Base-by-base conservation (phyloP, 306 rosid species). In the Cercis canadensis region DNA sequence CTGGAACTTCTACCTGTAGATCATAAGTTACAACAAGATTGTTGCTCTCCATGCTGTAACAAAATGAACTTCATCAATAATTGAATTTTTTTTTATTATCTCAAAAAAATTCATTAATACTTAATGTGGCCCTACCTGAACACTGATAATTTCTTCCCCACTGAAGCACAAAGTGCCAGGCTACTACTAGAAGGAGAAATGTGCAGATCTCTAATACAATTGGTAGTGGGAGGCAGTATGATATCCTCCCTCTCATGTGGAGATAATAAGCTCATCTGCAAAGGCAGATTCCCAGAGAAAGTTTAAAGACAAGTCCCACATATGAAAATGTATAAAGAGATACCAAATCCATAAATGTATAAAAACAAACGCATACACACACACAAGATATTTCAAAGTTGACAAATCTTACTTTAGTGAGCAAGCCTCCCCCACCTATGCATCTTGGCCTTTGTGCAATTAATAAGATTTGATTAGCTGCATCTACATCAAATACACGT, bases 191-290 rank as follows among this genome's bases (percentile, higher is more conserved):
- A 72, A 57, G 96, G 92, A 67, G 87, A 94, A 77, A 90, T 65
- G 37, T 61, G 90, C 29, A 94, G 62, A 80, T 94, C 98, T 84
- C 74, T 90, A 65, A 94, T 77, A 49, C 73, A 84, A 73, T 56
- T 78, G 59, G 80, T 51, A 63, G 66, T 21, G 7, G 87, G 73
- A 81, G 97, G 97, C 39, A 94, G 87, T 21, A 83, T 10, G 71
- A 87, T 84, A 81, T 94, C 92, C 58, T 88, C 90, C 79, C 74
- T 84, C 72, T 90, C 98, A 84, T 78, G 72, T 33, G 97, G 96
- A 86, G 86, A 70, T 50, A 90, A 74, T 85, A 90, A 73, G 90
- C 98, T 90, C 78, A 89, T 70, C 98, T 94, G 78, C 67, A 85
- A 50, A 81, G 62, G 49, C 71, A 70, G 58, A 67, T 70, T 70